These are phyloP conservation scores for Acanthamoeba rhysodes DNA, from an alignment of 208 protist species.

Conservation along the genomic window DNA sequence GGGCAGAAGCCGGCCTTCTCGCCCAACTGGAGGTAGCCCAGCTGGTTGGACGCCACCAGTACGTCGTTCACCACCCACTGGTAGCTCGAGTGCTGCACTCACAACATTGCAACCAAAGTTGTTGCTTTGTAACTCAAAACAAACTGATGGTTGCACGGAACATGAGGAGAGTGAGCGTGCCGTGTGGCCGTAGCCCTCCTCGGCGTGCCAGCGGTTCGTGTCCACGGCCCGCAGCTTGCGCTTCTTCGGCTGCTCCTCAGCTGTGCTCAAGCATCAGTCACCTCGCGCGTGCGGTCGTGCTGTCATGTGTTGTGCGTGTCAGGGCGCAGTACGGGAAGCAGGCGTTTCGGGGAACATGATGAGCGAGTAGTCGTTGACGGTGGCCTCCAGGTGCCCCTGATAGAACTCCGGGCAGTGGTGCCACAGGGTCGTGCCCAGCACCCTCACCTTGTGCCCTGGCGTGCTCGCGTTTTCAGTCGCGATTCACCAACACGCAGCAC, in stretches of 20 bases:
- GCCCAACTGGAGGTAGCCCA: conserved; percentile 41
- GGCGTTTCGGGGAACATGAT: background rate
- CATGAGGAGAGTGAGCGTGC: background rate
- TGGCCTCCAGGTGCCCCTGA: background rate
- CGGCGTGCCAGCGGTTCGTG: conserved; percentile 53
- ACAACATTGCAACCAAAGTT: background rate
- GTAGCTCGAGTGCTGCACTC: conserved; percentile 4
- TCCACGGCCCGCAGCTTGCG: background rate
- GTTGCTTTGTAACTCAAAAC: background rate
- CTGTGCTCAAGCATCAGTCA: background rate
- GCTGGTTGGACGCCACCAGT: conserved; percentile 33
- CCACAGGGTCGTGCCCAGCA: conserved; percentile 18
- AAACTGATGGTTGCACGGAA: background rate
- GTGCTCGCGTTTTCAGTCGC: background rate
- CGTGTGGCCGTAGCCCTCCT: conserved; percentile 58
- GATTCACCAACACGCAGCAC: too few relatives aligned
- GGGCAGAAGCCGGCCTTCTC: conserved; percentile 56
- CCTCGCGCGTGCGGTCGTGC: too few relatives aligned
- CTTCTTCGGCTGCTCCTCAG: conserved; percentile 14
- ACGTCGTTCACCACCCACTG: background rate
- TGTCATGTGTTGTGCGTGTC: too few relatives aligned
- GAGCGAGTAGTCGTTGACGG: conserved; percentile 25
- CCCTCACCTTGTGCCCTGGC: conserved; percentile 50
- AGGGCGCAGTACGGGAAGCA: background rate
- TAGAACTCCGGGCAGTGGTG: background rate